phyloP scores from a whole-genome alignment of 2,329 filamentous ascomycete genomes.

The Lasiodiplodia theobromae region DNA sequence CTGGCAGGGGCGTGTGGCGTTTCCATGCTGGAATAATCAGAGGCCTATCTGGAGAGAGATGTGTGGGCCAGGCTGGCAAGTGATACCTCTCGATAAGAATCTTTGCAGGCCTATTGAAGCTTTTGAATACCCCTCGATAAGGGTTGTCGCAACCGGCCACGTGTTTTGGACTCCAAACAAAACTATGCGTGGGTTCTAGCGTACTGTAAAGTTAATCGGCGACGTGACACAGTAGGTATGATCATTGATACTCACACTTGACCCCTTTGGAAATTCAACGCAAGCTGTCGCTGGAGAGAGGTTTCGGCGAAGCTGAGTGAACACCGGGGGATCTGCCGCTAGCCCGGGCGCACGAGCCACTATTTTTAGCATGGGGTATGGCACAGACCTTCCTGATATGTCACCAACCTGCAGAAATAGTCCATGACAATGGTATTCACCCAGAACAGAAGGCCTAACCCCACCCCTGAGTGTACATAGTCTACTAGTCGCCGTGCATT shows the following conservation, averaged over 20 bases:
- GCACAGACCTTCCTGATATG: background rate
- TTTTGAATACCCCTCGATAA: background rate
- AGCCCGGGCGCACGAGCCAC: background rate
- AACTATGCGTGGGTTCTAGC: no score
- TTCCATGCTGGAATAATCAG: background rate
- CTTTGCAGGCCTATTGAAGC: background rate
- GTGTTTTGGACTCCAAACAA: background rate
- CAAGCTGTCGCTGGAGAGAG: background rate
- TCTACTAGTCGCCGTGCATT: no score
- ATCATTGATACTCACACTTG: background rate
- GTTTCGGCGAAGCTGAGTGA: background rate
- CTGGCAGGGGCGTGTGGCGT: constrained; percentile 16
- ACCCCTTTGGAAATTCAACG: background rate
- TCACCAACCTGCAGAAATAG: background rate
- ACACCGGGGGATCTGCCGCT: constrained; percentile 11
- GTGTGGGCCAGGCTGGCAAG: background rate
- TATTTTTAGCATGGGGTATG: constrained; percentile 13
- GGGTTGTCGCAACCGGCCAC: background rate
- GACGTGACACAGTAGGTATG: background rate
- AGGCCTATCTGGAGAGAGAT: background rate
- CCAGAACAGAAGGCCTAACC: no score
- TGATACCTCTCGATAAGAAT: background rate
- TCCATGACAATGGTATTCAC: no score
- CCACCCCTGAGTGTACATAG: no score
- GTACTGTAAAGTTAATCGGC: background rate